These are phyloP conservation scores for Pugionium cornutum DNA, from an alignment of 345 rosid genomes.

Conservation along the genomic window DNA sequence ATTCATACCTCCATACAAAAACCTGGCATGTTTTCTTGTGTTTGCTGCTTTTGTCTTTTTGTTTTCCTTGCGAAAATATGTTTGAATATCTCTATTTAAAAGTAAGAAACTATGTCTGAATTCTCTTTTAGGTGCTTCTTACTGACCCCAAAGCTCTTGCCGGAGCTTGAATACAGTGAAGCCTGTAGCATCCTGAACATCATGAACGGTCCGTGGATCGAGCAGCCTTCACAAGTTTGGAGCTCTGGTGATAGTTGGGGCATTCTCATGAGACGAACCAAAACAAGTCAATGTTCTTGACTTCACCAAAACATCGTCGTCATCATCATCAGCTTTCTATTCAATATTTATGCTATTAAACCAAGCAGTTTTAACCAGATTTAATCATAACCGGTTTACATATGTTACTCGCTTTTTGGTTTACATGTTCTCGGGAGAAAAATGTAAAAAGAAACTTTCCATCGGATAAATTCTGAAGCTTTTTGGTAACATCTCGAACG, in stretches of 20 bases:
- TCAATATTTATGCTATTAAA: constrained; percentile 9
- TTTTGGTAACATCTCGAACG: constrained; percentile 9
- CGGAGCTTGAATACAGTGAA: constrained; percentile 84
- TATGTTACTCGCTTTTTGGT: constrained; percentile 4
- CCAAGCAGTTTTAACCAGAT: constrained; percentile 4
- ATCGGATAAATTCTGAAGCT: constrained; percentile 27
- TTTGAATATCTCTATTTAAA: background rate
- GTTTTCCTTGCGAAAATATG: too few relatives aligned
- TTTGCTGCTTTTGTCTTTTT: background rate
- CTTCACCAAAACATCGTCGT: constrained; percentile 6
- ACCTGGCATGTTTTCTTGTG: too few relatives aligned
- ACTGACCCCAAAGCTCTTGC: constrained; percentile 84
- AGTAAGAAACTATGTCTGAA: constrained; percentile 12
- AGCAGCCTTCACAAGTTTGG: constrained; percentile 83
- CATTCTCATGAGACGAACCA: constrained; percentile 44
- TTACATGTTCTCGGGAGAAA: constrained; percentile 14
- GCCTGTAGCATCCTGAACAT: constrained; percentile 89
- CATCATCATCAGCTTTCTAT: background rate
- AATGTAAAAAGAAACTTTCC: background rate
- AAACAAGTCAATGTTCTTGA: constrained; percentile 39
- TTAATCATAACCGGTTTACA: background rate
- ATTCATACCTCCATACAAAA: too few relatives aligned
- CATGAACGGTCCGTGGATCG: constrained; percentile 97
- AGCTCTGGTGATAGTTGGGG: constrained; percentile 71
- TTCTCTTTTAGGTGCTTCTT: constrained; percentile 70